phyloP scores from a whole-genome alignment of 306 rosid genomes.

The Oxytropis ochrocephala region DNA sequence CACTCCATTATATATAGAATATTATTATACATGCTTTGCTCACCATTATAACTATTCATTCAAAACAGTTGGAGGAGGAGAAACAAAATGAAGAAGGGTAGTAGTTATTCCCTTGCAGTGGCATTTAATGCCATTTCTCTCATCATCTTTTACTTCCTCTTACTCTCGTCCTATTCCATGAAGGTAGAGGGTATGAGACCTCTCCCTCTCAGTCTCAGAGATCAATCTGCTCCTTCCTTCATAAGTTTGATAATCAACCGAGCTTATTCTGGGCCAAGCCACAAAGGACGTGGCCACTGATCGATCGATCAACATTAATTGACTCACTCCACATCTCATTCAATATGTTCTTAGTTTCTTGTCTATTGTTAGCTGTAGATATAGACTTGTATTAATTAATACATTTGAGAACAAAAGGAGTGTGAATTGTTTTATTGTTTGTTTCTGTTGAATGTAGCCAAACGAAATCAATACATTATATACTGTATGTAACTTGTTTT shows the following conservation, averaged over 20 bases:
- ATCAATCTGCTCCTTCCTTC: conserved; percentile 17
- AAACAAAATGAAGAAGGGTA: conserved; percentile 22
- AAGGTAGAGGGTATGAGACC: conserved; percentile 42
- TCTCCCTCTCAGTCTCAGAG: background rate
- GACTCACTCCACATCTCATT: background rate
- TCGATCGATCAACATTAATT: no score
- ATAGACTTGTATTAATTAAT: no score
- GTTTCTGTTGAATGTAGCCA: no score
- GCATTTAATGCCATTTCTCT: conserved; percentile 28
- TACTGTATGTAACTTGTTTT: no score
- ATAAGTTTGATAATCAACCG: conserved; percentile 2
- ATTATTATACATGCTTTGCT: background rate
- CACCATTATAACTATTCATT: no score
- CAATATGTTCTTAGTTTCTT: background rate
- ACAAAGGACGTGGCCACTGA: conserved; percentile 47
- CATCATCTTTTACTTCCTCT: conserved; percentile 30
- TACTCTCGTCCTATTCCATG: conserved; percentile 21
- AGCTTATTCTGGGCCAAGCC: conserved; percentile 44
- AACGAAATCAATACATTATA: no score
- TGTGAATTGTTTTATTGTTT: no score
- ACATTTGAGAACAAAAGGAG: no score
- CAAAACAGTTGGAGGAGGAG: no score
- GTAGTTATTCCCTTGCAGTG: conserved; percentile 9
- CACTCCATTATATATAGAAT: background rate
- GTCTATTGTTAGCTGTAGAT: no score